Evolutionary conservation across 345 rosid species (phyloP).

Genomic region (Aquilaria yunnanensis): DNA sequence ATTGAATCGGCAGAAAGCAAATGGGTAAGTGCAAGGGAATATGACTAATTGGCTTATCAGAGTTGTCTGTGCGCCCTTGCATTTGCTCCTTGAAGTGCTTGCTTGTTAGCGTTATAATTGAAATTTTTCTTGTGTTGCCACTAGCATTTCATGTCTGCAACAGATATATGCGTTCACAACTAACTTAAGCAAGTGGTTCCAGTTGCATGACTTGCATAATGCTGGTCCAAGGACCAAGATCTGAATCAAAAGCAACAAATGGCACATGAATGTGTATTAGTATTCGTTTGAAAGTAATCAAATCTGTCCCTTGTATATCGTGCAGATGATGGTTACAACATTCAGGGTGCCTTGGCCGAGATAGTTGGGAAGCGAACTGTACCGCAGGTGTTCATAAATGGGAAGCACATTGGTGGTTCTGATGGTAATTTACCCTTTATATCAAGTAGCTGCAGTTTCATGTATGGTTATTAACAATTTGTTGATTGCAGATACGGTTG

Average conservation of each 20-base stretch:
- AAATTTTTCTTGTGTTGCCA: no score
- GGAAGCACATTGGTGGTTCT: constrained; percentile 89
- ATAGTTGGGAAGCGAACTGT: constrained; percentile 72
- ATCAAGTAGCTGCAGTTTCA: not conserved
- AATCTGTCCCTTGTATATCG: constrained; percentile 3
- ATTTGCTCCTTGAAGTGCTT: no score
- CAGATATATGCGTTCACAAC: not conserved
- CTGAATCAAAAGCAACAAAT: no score
- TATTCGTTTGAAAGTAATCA: not conserved
- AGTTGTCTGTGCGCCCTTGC: no score
- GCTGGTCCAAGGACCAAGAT: no score
- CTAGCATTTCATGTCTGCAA: not conserved
- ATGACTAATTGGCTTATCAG: no score
- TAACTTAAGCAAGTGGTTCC: no score
- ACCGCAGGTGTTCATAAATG: constrained; percentile 84
- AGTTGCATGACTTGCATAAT: not conserved
- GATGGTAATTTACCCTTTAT: constrained; percentile 45
- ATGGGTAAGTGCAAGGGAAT: not conserved
- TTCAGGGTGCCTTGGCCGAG: constrained; percentile 67
- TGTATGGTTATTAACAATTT: not conserved
- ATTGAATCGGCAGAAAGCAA: not conserved
- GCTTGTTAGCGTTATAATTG: no score
- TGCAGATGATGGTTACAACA: constrained; percentile 63
- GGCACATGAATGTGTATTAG: not conserved
- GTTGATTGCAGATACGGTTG: constrained; percentile 58